Conservation (phyloP, 1,284 basidiomycete genomes). For the Ganoderma resinaceum region DNA sequence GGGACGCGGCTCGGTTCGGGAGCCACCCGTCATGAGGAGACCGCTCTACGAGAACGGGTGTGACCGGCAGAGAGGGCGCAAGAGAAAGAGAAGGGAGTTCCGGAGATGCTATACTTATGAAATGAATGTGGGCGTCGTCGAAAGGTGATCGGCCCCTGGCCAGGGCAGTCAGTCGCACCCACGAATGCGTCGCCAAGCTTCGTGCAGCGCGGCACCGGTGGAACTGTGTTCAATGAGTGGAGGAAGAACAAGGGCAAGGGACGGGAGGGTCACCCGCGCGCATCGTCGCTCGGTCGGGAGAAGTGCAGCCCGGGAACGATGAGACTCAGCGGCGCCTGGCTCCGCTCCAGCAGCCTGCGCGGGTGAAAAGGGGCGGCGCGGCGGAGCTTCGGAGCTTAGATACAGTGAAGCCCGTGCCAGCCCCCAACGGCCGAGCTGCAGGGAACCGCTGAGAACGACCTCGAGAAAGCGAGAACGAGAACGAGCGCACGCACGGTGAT, state of each 20-base stretch:
- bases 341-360: neutral
- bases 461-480: neutral
- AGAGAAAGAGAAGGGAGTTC: neutral
- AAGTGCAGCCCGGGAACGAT: neutral
- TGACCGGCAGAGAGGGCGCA: neutral
- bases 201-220: neutral
- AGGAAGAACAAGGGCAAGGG: conserved; percentile 7
- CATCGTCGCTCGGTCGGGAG: neutral
- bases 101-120: conserved; percentile 2
- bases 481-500: neutral
- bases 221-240: neutral
- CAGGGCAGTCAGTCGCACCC: neutral
- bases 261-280: neutral
- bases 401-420: neutral
- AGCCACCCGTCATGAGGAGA: neutral
- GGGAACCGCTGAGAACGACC: neutral
- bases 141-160: conserved; percentile 14
- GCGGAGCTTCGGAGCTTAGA: conserved; percentile 2
- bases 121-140: conserved; percentile 5
- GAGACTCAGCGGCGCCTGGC: conserved; percentile 3
- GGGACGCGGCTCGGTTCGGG: neutral
- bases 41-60: neutral
- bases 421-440: neutral
- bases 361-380: neutral
- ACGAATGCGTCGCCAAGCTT: conserved; percentile 1